phyloP scores from a whole-genome alignment of 768 basidiomycete species.

The Filobasidium wieringae region DNA sequence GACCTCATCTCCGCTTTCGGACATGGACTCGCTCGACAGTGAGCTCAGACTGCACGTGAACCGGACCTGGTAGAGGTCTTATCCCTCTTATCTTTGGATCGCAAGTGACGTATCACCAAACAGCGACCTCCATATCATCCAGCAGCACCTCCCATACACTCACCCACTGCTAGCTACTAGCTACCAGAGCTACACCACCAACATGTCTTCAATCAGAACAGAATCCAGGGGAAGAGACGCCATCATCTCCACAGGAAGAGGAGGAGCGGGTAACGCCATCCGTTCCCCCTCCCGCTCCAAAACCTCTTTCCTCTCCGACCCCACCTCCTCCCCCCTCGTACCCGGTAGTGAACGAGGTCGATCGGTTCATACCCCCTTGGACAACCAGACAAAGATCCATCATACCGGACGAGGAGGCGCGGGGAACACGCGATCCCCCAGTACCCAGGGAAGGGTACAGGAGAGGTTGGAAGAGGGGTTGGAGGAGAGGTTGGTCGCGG shows the following conservation, averaged over 20 bases:
- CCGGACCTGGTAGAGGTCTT: too few species aligned
- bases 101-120: too few species aligned
- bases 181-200: too few species aligned
- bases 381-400: too few species aligned
- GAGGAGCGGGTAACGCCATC: slow-evolving; percentile 34
- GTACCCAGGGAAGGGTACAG: slow-evolving; percentile 10
- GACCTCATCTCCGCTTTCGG: too few species aligned
- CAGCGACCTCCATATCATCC: too few species aligned
- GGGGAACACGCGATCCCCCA: slow-evolving; percentile 69
- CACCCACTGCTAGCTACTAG: too few species aligned
- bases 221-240: slow-evolving; percentile 19
- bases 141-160: too few species aligned
- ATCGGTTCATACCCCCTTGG: too few species aligned
- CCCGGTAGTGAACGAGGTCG: slow-evolving; percentile 29
- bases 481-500: slow-evolving; percentile 28
- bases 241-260: slow-evolving; percentile 18
- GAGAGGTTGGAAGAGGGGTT: slow-evolving; percentile 25
- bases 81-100: too few species aligned
- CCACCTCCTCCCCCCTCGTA: slow-evolving; percentile 9
- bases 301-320: slow-evolving; percentile 18
- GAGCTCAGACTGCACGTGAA: too few species aligned
- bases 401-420: slow-evolving; percentile 63
- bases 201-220: neutral
- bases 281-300: slow-evolving; percentile 23
- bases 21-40: too few species aligned